Evolutionary conservation across 208 protist genomes (phyloP), one percentile per base, ranked within the genome.

Genomic region (Strigomonas culicis): DNA sequence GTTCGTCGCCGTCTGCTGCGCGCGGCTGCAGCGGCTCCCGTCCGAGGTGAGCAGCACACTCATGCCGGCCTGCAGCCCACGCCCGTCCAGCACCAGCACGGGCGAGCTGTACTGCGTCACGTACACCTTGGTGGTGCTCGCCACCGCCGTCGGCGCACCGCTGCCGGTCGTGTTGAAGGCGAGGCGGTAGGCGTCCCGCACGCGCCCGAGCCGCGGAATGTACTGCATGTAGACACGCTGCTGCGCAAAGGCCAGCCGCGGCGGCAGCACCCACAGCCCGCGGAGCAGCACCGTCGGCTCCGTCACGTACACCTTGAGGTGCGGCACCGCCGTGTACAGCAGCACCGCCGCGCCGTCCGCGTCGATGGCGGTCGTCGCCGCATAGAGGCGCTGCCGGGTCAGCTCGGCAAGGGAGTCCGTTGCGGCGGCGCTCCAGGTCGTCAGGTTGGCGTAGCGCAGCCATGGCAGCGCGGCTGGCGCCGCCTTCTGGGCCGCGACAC

Each of bases 211-310:
- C n/a, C 27, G 53, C 7, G 53, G 53, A 4, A 59, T 7, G 15
- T 59, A 22, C 53, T 59, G 53, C 32, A 59, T 41, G 27, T 27
- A 28, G 15, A 59, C 53, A 24, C 53, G 59, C 41, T 28, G 59
- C 41, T 22, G 39, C 24, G 6, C 22, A 49, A 57, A 0, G 47
- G 59, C 43, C 41, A 44, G 67, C 2, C 72, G 74, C n/a, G 83
- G 79, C 6, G 83, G 70, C 41, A 90, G 58, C 0, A 62, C 75
- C 84, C 84, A 90, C 79, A 90, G 76, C 2, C 84, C 84, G 17
- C 70, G 68, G 2, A 85, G 22, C 2, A 70, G 66, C 39, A 87
- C 75, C 3, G 68, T 68, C 0, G 77, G 70, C 22, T 73, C 64
- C 24, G 72, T 68, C 11, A 87, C 41, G 64, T 82, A 64, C 44